These are phyloP conservation scores for Botrytis hyacinthi DNA, from an alignment of 2,329 filamentous ascomycete genomes.

Conservation along the genomic window DNA sequence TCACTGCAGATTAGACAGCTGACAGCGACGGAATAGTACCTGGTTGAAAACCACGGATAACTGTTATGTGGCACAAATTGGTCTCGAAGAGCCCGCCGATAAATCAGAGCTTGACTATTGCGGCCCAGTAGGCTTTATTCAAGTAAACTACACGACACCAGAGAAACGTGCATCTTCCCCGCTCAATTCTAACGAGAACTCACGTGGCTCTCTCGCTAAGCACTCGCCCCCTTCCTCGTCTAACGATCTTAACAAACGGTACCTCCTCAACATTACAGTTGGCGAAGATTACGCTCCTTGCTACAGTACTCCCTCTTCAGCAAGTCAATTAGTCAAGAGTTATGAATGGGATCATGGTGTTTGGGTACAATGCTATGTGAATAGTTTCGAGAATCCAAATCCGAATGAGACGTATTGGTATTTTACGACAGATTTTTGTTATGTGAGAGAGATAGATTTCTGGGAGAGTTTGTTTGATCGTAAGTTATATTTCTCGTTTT, in stretches of 20 bases:
- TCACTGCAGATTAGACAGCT: background rate
- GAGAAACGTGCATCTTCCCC: background rate
- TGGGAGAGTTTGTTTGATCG: slow-evolving; percentile 28
- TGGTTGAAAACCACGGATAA: slow-evolving; percentile 29
- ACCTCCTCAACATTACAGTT: slow-evolving; percentile 28
- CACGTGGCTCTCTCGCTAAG: background rate
- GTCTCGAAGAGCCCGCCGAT: slow-evolving; percentile 21
- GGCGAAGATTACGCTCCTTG: slow-evolving; percentile 29
- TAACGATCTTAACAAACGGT: slow-evolving; percentile 15
- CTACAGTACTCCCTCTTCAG: slow-evolving; percentile 6
- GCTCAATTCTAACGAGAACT: background rate
- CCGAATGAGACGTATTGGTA: slow-evolving; percentile 25
- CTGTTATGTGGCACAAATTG: slow-evolving; percentile 28
- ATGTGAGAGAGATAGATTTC: slow-evolving; percentile 28
- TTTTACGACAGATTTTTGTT: slow-evolving; percentile 31
- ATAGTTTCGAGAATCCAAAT: background rate
- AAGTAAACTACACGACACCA: slow-evolving; percentile 24
- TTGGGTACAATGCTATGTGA: slow-evolving; percentile 12
- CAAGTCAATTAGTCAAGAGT: slow-evolving; percentile 9
- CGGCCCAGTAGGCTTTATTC: slow-evolving; percentile 28
- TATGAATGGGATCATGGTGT: slow-evolving; percentile 17
- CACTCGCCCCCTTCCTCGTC: background rate
- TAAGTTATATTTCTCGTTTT: slow-evolving; percentile 10
- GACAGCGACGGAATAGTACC: slow-evolving; percentile 18
- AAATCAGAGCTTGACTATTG: slow-evolving; percentile 29